These are phyloP conservation scores for Entomortierella chlamydospora DNA, from an alignment of 192 early-diverging fungal genomes.

Conservation along the genomic window DNA sequence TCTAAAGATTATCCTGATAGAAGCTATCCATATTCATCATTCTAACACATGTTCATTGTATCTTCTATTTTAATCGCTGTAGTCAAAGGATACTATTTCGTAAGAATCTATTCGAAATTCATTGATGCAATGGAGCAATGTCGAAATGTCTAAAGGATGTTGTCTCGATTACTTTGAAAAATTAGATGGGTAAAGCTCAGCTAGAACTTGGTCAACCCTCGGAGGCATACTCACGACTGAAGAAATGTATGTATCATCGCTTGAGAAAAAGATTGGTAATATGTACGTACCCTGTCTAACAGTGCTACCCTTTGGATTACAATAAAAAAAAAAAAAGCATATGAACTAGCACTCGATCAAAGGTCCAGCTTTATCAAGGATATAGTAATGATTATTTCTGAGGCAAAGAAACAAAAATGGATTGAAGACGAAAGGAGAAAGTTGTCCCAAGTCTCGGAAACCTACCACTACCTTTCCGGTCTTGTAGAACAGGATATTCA, in stretches of 20 bases:
- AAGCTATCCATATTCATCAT: too few relatives aligned
- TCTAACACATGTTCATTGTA: not conserved
- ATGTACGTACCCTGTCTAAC: not conserved
- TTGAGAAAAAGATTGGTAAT: not conserved
- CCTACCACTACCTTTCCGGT: constrained; percentile 69
- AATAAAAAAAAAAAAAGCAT: constrained; percentile 62
- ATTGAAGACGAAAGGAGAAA: constrained; percentile 68
- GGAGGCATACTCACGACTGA: constrained; percentile 55
- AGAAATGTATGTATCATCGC: constrained; percentile 46
- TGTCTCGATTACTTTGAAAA: too few relatives aligned
- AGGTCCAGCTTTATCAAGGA: constrained; percentile 71
- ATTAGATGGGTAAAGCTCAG: constrained; percentile 44
- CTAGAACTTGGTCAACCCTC: constrained; percentile 63
- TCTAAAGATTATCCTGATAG: too few relatives aligned
- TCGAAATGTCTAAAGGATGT: too few relatives aligned
- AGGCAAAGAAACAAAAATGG: constrained; percentile 79
- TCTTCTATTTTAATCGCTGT: constrained; percentile 4
- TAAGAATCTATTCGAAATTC: constrained; percentile 22
- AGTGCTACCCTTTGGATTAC: not conserved
- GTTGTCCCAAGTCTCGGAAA: constrained; percentile 66
- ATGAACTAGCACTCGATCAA: constrained; percentile 68
- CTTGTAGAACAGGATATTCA: constrained; percentile 72
- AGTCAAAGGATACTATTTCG: constrained; percentile 81
- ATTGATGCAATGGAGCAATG: not conserved
- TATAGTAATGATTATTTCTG: constrained; percentile 67